Evolutionary conservation across 306 rosid species (phyloP), one percentile per base, ranked within the genome.

Genomic region (Malus orientalis): DNA sequence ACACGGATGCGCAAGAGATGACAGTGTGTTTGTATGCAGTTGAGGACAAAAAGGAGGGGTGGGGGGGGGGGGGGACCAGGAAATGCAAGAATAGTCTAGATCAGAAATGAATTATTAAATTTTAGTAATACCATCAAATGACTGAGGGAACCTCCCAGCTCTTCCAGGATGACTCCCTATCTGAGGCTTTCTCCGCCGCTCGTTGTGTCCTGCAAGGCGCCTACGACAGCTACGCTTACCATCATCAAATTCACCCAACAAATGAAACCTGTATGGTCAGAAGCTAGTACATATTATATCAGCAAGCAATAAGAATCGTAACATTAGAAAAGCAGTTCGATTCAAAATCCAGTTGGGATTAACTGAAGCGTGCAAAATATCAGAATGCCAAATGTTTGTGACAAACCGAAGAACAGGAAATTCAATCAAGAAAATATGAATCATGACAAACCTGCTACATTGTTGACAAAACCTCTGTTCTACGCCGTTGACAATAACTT

Each of bases 391-490:
- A 27, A 13, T 73, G 15, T 32, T 72, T 64, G 73, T 61, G 36
- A 15, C 33, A 25, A 61, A 61, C 67, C 38, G 14, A 61, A 14
- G 10, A 61, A 61, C 10, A 33, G 1, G 33, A 42, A 64, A 30
- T 15, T 64, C 42, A 64, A 61, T 69, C 74, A 54, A 11, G 75
- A 70, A 44, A 73, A 27, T 61, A 27, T 6, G 42, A 81, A 72
- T 77, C 59, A 76, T 30, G 60, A 83, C 84, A 58, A 77, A 91
- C 98, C 98, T 93, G 80, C 98, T 91, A 83, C 98, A 93, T 84
- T 93, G 98, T 90, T 93, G 98, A 75, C 98, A 93, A 77, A 93
- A 91, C 86, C 98, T 88, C 38, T 93, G 98, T 79, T 93, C 93
- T 68, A 82, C 87, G 36, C 96, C 96, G 71, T 91, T 86, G 33